Base-by-base conservation (phyloP, 2,329 filamentous ascomycete genomes). In the Aureobasidium zeae region DNA sequence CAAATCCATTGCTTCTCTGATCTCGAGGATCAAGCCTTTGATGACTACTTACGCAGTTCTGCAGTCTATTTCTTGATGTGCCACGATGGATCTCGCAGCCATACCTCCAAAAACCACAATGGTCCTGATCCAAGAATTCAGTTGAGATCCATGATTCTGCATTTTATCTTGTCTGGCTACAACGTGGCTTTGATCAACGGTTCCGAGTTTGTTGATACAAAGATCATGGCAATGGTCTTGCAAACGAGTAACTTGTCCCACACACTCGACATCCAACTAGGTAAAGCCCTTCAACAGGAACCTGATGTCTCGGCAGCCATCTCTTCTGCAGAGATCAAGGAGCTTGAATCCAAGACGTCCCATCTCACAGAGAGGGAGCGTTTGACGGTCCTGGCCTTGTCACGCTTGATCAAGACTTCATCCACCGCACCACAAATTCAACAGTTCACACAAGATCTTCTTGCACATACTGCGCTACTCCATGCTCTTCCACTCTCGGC, bases 31-130 rank as follows among this genome's bases (percentile, higher is more conserved):
- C 37, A 57, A 0, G 63, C 63, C 0, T 86, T 84, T 52, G 48
- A 58, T 4, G 52, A 67, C 1, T 83, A 84, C 52, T 62, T 83
- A 2, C 50, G 63, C 2, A 54, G 57, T 1, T 68, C 71, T 17
- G 71, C 75, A 0, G 64, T 78, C 3, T 79, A 83, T 54, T 84
- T 86, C 51, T 62, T 86, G 41, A 73, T 87, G 65, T 76, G 73
- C 41, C 79, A 83, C 51, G 78, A 85, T 56, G 81, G 79, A 33
- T 66, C 67, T 30, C 43, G 36, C 24, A 37, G 28, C 26, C 5
- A 35, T 25, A 46, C 15, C 9, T 11, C 22, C 20, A 15, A 36
- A 50, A 30, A 22, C 43, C 9, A 33, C 32, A 11, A 44, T 45
- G 13, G 51, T 26, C 28, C 28, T 17, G 25, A 46, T 15, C 48